A percentile compares a stretch with the other conserved stretches of the same genome.
Evolutionary conservation across 495 filamentous ascomycete genomes (phyloP).

Genomic region (Penicillium cataractarum): DNA sequence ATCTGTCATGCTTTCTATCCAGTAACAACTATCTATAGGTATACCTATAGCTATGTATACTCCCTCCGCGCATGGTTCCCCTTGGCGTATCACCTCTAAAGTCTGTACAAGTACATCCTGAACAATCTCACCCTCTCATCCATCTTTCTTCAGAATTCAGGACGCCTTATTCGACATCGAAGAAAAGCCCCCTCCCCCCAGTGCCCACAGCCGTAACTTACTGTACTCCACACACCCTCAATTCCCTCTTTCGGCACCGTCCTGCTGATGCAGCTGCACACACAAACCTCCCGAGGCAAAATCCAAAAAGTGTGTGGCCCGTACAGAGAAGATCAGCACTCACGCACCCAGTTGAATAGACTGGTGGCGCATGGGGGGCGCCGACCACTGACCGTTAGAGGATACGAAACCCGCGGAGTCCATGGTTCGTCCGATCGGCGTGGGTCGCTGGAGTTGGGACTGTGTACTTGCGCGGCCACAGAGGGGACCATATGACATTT

Average conservation of each 20-base stretch:
- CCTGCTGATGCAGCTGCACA: not conserved
- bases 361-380: constrained; percentile 17
- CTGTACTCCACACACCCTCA: constrained; percentile 1
- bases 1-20: constrained; percentile 1
- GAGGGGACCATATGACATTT: not conserved
- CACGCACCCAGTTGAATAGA: constrained; percentile 13
- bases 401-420: constrained; percentile 5
- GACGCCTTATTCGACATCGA: not conserved
- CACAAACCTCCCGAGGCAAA: not conserved
- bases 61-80: not conserved
- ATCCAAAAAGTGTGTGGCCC: constrained; percentile 1
- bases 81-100: not conserved
- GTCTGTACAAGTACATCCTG: not conserved
- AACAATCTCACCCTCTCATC: too few relatives aligned
- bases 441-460: constrained; percentile 9
- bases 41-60: not conserved
- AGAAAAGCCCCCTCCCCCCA: not conserved
- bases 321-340: constrained; percentile 13
- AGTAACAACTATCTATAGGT: too few relatives aligned
- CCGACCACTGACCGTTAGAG: constrained; percentile 24
- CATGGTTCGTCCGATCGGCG: constrained; percentile 23
- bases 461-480: constrained; percentile 23
- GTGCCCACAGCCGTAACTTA: not conserved
- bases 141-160: not conserved
- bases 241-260: not conserved